Base-by-base conservation (phyloP, 352 stramenopile genomes). In the Phytophthora tentaculata region DNA sequence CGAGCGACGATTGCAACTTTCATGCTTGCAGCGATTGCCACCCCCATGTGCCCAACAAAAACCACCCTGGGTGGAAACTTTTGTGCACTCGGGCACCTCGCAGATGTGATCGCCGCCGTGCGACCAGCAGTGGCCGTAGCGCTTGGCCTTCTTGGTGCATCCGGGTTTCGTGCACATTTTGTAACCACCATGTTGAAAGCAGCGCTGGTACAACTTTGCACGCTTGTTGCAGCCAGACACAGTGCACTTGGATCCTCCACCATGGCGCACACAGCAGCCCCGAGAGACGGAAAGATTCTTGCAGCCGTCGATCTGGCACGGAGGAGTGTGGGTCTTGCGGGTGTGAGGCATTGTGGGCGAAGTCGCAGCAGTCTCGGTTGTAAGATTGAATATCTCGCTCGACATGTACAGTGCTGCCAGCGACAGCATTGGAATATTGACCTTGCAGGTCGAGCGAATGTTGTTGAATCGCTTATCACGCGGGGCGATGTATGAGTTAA, bases 41-140 rank as follows among this genome's bases (percentile, higher is more conserved):
- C 82, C 84, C 26, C 84, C 84, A 61, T 93, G 84, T 0, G 83
- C 83, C 80, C 84, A 91, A 66, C 84, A 93, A n/a, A 90, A 73
- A 0, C 84, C 84, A 35, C 81, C 77, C n/a, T 87, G 81, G 12
- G 80, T 87, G 12, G 82, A 87, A 41, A 88, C 81, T 57, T 90
- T 90, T 44, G 68, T 71, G 75, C 84, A 92, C 17, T 74, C 71
- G 5, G 74, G 75, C 2, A 76, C 57, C 29, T 86, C 80, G 61
- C 86, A 94, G 39, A 86, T 86, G 64, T 84, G 78, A 32, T 83
- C 79, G 7, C 83, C 82, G 56, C 83, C 83, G 35, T 91, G 83
- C 5, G 79, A 86, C 83, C 83, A 91, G 79, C 83, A 89, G 64
- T 86, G 84, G 56, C 80, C 79, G 53, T 86, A 88, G n/a, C 79